These are phyloP conservation scores for Blastobotrys buckinghamii DNA, from an alignment of 1,139 yeast genomes.

Conservation along the genomic window DNA sequence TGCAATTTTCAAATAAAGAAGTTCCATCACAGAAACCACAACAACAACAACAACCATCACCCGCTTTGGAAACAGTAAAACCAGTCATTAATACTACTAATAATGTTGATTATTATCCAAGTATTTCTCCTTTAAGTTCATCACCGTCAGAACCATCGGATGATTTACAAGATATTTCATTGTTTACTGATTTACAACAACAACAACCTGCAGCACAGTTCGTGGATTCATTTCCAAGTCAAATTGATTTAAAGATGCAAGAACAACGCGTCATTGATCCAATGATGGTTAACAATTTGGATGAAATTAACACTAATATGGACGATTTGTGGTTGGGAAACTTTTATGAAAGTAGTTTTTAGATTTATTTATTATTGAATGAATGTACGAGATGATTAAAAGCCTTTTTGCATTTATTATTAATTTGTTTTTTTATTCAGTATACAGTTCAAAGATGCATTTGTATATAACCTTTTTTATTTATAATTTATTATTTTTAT, in stretches of 20 bases:
- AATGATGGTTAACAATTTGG: conserved; percentile 4
- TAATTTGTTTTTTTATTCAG: no score
- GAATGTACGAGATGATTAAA: no score
- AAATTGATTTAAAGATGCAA: background rate
- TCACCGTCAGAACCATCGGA: background rate
- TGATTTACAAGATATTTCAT: background rate
- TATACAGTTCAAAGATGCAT: no score
- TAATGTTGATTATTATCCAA: no score
- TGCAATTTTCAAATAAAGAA: no score
- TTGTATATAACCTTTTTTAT: no score
- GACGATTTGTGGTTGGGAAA: conserved; percentile 7
- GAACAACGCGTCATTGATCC: background rate
- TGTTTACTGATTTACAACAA: background rate
- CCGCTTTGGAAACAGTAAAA: no score
- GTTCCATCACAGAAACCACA: no score
- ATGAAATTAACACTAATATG: conserved; percentile 6
- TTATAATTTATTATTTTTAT: no score
- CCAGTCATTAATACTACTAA: no score
- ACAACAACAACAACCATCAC: background rate
- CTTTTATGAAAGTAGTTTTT: background rate
- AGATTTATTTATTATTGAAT: background rate
- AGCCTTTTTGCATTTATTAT: no score
- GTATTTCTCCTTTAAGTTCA: background rate
- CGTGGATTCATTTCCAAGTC: background rate
- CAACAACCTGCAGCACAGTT: background rate